Conservation (phyloP, 2,329 filamentous ascomycete species). For the Annulohypoxylon truncatum region DNA sequence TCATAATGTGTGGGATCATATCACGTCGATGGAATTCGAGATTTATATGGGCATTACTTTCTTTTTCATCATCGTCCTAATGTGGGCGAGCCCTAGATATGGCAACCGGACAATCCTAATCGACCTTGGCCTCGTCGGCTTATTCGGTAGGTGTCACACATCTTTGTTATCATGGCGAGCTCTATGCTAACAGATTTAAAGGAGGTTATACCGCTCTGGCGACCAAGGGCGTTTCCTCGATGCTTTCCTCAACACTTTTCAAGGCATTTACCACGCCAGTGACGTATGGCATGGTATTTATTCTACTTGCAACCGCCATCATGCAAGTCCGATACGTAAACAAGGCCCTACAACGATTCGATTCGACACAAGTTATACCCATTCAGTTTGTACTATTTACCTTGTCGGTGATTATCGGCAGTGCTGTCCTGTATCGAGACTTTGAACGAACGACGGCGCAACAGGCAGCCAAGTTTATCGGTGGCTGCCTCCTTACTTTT, state of each 20-base stretch:
- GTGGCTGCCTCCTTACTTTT: constrained; percentile 92
- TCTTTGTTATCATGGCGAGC: constrained; percentile 22
- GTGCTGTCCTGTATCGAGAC: constrained; percentile 91
- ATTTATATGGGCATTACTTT: constrained; percentile 86
- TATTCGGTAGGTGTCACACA: constrained; percentile 77
- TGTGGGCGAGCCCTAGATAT: constrained; percentile 85
- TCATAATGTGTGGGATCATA: constrained; percentile 88
- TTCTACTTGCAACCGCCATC: constrained; percentile 85
- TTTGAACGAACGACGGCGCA: constrained; percentile 84
- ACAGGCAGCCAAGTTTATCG: constrained; percentile 85
- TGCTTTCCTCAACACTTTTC: constrained; percentile 91
- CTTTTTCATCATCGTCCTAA: constrained; percentile 77
- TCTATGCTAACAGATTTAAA: constrained; percentile 50
- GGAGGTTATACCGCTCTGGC: constrained; percentile 96
- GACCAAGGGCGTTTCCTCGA: constrained; percentile 95
- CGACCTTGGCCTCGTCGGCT: constrained; percentile 89
- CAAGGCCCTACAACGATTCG: constrained; percentile 86
- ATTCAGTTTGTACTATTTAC: constrained; percentile 98
- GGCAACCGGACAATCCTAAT: constrained; percentile 90
- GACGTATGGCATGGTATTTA: constrained; percentile 83
- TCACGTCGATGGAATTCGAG: constrained; percentile 89
- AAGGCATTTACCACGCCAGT: constrained; percentile 91
- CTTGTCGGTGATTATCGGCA: constrained; percentile 92
- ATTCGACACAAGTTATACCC: constrained; percentile 97
- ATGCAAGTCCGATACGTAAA: constrained; percentile 99